Evolutionary conservation across 208 protist genomes (phyloP), one percentile per base, ranked within the genome.

Genomic region (Leishmania major): DNA sequence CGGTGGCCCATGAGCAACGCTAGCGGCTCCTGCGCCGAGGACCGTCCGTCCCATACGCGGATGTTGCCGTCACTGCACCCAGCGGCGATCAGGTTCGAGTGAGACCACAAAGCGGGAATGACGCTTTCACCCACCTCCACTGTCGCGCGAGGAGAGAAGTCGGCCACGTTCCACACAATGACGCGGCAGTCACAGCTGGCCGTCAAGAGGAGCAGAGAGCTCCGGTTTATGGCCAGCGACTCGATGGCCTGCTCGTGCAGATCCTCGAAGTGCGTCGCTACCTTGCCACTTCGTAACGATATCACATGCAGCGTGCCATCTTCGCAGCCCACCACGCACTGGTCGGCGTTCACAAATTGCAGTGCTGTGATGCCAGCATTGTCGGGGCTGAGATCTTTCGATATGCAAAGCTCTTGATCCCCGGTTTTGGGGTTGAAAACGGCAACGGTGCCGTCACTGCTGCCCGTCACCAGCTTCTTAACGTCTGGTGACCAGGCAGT

Each of bases 391-490:
- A 98, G 80, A 62, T 96, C 92, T 62, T 96, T 96, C 47, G 82
- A 64, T 22, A 96, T 85, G 75, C 70, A 82, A 17, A 83, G 25
- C 81, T 96, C 91, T 73, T 90, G 86, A 55, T 91, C 89, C 25
- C 93, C 94, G 0, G 95, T 97, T 78, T 98, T 97, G 53, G 98
- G 97, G 71, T 93, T 93, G 94, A 97, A 99, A 35, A 99, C 82
- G 43, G 87, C 89, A 28, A 99, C 82, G 8, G 91, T 92, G 25
- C 92, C 90, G 83, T 99, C 98, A 47, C 95, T 96, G 79, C 93
- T 96, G 66, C 92, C 97, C 0, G 98, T 99, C 1, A 99, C 53
- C 28, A 99, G 73, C 76, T 90, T 88, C 79, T 98, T 99, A 67
- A 94, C 81, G 80, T 99, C 94, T 25, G 87, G 87, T 2, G 96